These are phyloP conservation scores for Paxillus involutus DNA, from an alignment of 768 basidiomycete species.

Conservation along the genomic window DNA sequence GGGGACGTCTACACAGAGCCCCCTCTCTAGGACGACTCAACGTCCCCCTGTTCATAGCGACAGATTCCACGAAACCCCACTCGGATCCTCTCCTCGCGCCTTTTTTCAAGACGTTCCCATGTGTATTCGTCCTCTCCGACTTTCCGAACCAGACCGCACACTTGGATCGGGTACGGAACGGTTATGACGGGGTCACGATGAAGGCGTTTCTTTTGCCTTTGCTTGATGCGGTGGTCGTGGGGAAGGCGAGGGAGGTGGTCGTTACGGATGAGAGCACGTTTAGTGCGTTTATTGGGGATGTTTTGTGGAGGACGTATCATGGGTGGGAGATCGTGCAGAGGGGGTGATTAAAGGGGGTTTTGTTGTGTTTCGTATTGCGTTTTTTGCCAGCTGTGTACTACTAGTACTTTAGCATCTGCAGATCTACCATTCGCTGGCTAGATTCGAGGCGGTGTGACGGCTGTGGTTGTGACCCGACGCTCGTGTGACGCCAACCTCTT, in stretches of 20 bases:
- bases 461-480: not conserved
- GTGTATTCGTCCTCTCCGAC: conserved; percentile 56
- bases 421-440: too few species aligned
- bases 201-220: conserved; percentile 55
- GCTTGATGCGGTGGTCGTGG: conserved; percentile 70
- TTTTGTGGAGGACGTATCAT: conserved; percentile 64
- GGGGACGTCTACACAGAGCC: conserved; percentile 34
- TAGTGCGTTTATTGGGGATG: conserved; percentile 64
- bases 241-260: conserved; percentile 54
- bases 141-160: conserved; percentile 35
- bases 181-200: conserved; percentile 49
- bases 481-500: not conserved
- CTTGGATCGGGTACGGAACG: conserved; percentile 40
- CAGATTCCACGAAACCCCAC: conserved; percentile 47
- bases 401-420: too few species aligned
- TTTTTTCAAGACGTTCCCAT: conserved; percentile 60
- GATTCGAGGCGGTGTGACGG: too few species aligned
- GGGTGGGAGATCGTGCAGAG: conserved; percentile 49
- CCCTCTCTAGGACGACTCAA: conserved; percentile 43
- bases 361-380: too few species aligned
- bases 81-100: conserved; percentile 42
- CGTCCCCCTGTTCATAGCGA: conserved; percentile 64
- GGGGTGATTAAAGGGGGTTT: conserved; percentile 28
- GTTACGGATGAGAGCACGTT: conserved; percentile 80
- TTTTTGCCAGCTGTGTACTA: too few species aligned